Evolutionary conservation across 2,329 filamentous ascomycete species (phyloP).

Genomic region (Fusarium heterosporum): DNA sequence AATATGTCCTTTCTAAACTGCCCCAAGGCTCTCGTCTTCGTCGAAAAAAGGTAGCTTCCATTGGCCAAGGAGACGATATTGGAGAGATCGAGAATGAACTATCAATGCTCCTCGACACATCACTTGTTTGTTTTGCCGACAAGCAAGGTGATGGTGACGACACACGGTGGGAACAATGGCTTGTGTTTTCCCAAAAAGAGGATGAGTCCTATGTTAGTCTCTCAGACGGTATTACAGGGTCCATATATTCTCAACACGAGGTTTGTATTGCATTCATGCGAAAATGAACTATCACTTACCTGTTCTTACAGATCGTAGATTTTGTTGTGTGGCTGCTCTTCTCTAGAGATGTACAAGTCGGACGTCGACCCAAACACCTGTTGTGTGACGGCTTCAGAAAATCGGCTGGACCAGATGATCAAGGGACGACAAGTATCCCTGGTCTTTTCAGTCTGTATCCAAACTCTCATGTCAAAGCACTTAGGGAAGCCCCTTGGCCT

Average conservation of each 20-base stretch:
- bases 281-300: slow-evolving; percentile 23
- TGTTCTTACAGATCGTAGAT: slow-evolving; percentile 73
- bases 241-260: slow-evolving; percentile 71
- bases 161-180: slow-evolving; percentile 66
- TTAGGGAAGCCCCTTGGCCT: slow-evolving; percentile 81
- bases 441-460: slow-evolving; percentile 73
- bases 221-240: slow-evolving; percentile 58
- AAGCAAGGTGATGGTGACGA: slow-evolving; percentile 48
- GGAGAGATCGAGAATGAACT: slow-evolving; percentile 58
- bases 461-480: slow-evolving; percentile 75
- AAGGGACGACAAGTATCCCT: slow-evolving; percentile 63
- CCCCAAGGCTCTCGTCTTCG: slow-evolving; percentile 74
- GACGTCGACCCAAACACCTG: slow-evolving; percentile 73
- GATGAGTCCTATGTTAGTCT: slow-evolving; percentile 69
- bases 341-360: slow-evolving; percentile 62
- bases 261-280: slow-evolving; percentile 53
- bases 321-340: slow-evolving; percentile 84
- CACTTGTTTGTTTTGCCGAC: slow-evolving; percentile 69
- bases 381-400: slow-evolving; percentile 86
- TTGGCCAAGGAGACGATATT: slow-evolving; percentile 52
- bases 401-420: slow-evolving; percentile 49
- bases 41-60: slow-evolving; percentile 65
- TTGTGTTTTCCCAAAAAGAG: slow-evolving; percentile 70
- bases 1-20: slow-evolving; percentile 75
- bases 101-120: slow-evolving; percentile 73